phyloP scores from a whole-genome alignment of 768 basidiomycete species.

The Cystofilobasidium bisporidii region DNA sequence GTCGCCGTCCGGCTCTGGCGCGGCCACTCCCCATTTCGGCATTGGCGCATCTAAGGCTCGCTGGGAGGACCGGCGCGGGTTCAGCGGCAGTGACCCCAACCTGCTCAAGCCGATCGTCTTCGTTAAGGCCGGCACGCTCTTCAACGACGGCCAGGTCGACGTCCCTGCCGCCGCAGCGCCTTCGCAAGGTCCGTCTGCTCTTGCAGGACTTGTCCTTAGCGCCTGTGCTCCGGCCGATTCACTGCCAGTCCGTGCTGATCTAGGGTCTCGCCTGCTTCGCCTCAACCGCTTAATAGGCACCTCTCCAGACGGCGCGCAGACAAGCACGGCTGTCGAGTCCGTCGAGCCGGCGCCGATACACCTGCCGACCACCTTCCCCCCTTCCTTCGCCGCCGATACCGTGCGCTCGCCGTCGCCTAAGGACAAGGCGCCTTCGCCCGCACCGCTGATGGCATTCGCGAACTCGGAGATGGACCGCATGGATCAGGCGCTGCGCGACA shows the following conservation, averaged over 20 bases:
- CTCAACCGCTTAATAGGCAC: no score
- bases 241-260: no score
- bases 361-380: constrained; percentile 12
- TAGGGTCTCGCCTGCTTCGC: no score
- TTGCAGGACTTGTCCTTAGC: not conserved
- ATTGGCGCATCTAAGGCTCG: constrained; percentile 15
- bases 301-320: no score
- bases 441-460: not conserved
- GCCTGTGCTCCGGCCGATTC: not conserved
- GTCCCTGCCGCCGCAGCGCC: not conserved
- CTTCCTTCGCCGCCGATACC: constrained; percentile 9
- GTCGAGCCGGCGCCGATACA: not conserved
- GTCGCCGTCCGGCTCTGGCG: constrained; percentile 10
- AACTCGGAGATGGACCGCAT: constrained; percentile 19
- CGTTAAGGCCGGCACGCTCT: constrained; percentile 29
- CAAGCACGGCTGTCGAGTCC: not conserved
- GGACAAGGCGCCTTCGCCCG: not conserved
- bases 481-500: constrained; percentile 9
- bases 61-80: constrained; percentile 4
- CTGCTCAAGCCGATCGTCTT: constrained; percentile 21
- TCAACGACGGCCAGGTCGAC: constrained; percentile 25
- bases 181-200: not conserved
- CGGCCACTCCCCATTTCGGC: constrained; percentile 20
- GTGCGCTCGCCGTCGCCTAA: not conserved
- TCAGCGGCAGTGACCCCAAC: constrained; percentile 4